These are phyloP conservation scores for Sorghum bicolor DNA, from an alignment of 176 grass and related monocot species.

Conservation along the genomic window Sorghum_bicolor_NCBIv3 NC_012879.2:4021501-4022000, in stretches of 20 bases:
- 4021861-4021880: constrained; percentile 49
- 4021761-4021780: constrained; percentile 26
- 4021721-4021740: constrained; percentile 45
- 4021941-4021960: constrained; percentile 24
- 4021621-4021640: background rate
- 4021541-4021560: background rate
- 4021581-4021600: background rate
- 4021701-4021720: constrained; percentile 60
- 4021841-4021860: constrained; percentile 39
- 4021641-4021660: background rate
- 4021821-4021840: constrained; percentile 25
- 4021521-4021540: background rate
- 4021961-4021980: constrained; percentile 39
- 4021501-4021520: background rate
- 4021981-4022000: constrained; percentile 27
- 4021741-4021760: constrained; percentile 30
- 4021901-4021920: constrained; percentile 1
- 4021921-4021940: constrained; percentile 17
- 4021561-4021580: background rate
- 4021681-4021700: background rate
- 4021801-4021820: constrained; percentile 31
- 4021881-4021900: constrained; percentile 23
- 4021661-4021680: background rate
- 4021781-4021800: constrained; percentile 39
- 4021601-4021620: background rate